Percentiles rank a stretch among this genome's conserved stretches.
Evolutionary conservation across 2,329 filamentous ascomycete genomes (phyloP).

Genomic region (Fusarium keratoplasticum): DNA sequence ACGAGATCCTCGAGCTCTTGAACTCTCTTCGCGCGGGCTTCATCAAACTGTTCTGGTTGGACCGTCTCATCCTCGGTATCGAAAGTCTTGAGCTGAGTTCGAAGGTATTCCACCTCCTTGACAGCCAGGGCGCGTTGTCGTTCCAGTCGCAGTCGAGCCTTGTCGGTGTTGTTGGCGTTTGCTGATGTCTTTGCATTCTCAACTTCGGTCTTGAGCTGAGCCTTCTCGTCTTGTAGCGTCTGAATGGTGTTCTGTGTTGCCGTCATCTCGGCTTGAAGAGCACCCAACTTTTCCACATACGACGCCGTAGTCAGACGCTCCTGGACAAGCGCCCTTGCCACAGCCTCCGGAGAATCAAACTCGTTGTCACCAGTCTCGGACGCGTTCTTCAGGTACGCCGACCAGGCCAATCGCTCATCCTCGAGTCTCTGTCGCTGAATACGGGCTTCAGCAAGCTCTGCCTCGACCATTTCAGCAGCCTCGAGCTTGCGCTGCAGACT

Average conservation of each 20-base stretch:
- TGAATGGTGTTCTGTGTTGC: constrained; percentile 83
- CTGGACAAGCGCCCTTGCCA: constrained; percentile 86
- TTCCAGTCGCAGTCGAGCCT: constrained; percentile 81
- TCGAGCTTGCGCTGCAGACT: constrained; percentile 82
- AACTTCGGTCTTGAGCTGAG: constrained; percentile 72
- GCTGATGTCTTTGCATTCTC: constrained; percentile 72
- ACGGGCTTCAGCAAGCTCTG: constrained; percentile 81
- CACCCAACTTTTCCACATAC: constrained; percentile 83
- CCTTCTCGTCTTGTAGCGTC: constrained; percentile 76
- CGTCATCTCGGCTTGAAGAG: constrained; percentile 79
- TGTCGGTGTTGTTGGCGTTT: constrained; percentile 66
- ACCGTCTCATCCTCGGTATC: constrained; percentile 91
- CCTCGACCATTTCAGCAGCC: constrained; percentile 77
- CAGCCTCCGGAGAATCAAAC: constrained; percentile 88
- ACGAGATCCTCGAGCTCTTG: constrained; percentile 87
- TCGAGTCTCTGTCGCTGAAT: constrained; percentile 88
- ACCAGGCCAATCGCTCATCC: constrained; percentile 89
- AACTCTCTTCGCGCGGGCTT: constrained; percentile 78
- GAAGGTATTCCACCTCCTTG: constrained; percentile 94
- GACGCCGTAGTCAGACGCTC: constrained; percentile 84
- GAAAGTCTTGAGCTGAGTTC: constrained; percentile 89
- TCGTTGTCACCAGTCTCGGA: constrained; percentile 71
- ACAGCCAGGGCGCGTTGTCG: constrained; percentile 85
- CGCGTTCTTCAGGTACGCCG: constrained; percentile 82
- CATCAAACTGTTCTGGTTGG: constrained; percentile 82